Evolutionary conservation across 345 rosid genomes (phyloP).

Genomic region (Noccaea bulbosa): DNA sequence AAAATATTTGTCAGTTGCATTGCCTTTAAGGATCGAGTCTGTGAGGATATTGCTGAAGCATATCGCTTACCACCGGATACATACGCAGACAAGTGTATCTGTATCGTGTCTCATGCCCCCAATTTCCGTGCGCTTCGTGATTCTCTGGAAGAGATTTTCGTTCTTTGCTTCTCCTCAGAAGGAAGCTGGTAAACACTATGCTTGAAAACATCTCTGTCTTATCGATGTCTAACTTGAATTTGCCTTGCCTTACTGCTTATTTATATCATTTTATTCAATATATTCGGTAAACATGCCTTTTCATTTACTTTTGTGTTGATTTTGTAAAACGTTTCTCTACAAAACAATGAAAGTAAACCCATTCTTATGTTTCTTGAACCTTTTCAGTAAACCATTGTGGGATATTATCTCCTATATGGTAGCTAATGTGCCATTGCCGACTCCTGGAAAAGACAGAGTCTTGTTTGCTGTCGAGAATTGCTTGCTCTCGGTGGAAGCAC

Average conservation of each 20-base stretch:
- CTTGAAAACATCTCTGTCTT: not conserved
- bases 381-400: slow-evolving; percentile 97
- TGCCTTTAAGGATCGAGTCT: slow-evolving; percentile 92
- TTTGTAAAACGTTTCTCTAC: slow-evolving; percentile 1
- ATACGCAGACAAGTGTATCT: slow-evolving; percentile 92
- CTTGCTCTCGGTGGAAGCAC: slow-evolving; percentile 89
- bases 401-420: slow-evolving; percentile 76
- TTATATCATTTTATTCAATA: slow-evolving; percentile 17
- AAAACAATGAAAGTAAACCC: not conserved
- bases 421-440: slow-evolving; percentile 87
- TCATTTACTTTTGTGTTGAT: slow-evolving; percentile 16
- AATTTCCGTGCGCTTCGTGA: slow-evolving; percentile 72
- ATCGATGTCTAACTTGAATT: not conserved
- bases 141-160: slow-evolving; percentile 84
- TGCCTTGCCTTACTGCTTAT: slow-evolving; percentile 2
- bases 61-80: slow-evolving; percentile 79
- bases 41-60: slow-evolving; percentile 95
- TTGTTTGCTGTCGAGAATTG: slow-evolving; percentile 88
- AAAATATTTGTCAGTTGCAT: slow-evolving; percentile 95
- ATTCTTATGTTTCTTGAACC: slow-evolving; percentile 33
- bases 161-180: slow-evolving; percentile 82
- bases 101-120: slow-evolving; percentile 89
- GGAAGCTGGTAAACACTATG: slow-evolving; percentile 75
- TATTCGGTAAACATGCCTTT: slow-evolving; percentile 1
- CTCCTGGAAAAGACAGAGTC: slow-evolving; percentile 90